phyloP scores from a whole-genome alignment of 768 basidiomycete genomes.

The Pleurotus eryngii region DNA sequence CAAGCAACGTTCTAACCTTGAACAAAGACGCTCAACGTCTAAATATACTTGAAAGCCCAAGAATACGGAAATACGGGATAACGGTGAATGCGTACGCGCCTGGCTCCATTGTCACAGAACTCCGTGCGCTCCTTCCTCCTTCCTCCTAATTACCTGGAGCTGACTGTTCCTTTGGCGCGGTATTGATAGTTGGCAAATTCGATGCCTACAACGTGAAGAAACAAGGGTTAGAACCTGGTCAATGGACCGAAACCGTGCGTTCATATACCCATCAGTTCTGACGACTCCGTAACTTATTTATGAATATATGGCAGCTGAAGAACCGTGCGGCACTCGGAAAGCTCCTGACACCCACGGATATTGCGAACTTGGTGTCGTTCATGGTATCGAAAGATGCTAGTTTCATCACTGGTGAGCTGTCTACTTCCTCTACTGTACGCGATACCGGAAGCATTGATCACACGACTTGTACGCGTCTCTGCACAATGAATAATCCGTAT shows the following conservation, averaged over 20 bases:
- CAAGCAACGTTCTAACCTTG: no score
- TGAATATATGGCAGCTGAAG: neutral
- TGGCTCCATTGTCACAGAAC: constrained; percentile 23
- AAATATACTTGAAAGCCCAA: constrained; percentile 15
- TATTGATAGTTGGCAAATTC: neutral
- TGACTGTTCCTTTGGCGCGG: no score
- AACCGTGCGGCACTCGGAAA: neutral
- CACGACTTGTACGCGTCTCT: no score
- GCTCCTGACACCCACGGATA: constrained; percentile 19
- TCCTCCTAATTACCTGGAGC: no score
- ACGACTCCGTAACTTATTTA: no score
- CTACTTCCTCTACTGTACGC: no score
- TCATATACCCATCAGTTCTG: no score
- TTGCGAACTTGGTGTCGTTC: constrained; percentile 30
- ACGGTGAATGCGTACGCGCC: constrained; percentile 41
- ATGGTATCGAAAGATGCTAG: constrained; percentile 29
- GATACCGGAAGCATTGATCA: neutral
- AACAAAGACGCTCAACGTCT: no score
- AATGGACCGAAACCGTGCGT: neutral
- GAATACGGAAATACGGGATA: constrained; percentile 32
- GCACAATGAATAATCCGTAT: no score
- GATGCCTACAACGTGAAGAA: constrained; percentile 8
- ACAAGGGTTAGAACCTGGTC: neutral
- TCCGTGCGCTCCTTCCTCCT: constrained; percentile 20
- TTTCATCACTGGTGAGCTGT: neutral